Evolutionary conservation across 129 eudicot genomes (phyloP).

Genomic region (Artemisia argyi): DNA sequence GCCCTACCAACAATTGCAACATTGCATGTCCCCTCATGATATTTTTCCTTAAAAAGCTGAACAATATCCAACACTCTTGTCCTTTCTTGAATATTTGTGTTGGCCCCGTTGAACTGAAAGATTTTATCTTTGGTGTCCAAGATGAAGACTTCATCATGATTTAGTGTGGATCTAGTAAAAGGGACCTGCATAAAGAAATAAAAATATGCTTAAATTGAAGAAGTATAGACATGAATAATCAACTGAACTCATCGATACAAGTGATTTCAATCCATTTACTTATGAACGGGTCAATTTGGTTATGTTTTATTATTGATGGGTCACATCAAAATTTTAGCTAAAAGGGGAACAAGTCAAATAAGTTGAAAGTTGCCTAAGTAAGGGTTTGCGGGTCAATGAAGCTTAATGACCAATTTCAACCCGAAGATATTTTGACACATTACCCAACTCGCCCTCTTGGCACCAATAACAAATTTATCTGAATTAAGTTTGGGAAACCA

Average conservation of each 20-base stretch:
- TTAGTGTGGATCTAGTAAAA: conserved; percentile 69
- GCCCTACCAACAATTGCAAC: conserved; percentile 89
- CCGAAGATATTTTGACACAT: background rate
- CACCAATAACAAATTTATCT: conserved; percentile 5
- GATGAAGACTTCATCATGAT: conserved; percentile 90
- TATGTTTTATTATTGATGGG: conserved; percentile 1
- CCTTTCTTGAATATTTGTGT: conserved; percentile 78
- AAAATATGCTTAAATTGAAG: conserved; percentile 1
- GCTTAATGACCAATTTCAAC: background rate
- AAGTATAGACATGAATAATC: background rate
- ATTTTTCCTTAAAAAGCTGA: conserved; percentile 73
- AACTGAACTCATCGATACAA: background rate
- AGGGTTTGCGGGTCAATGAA: background rate
- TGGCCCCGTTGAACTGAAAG: conserved; percentile 78
- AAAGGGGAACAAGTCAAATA: background rate
- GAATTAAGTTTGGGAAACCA: background rate
- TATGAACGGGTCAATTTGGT: conserved; percentile 8
- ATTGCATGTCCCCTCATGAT: conserved; percentile 78
- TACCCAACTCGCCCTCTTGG: background rate
- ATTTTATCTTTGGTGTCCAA: conserved; percentile 81
- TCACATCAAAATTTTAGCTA: background rate
- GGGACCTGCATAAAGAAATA: conserved; percentile 56
- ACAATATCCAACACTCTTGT: conserved; percentile 78
- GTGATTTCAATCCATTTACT: background rate
- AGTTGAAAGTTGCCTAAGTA: too few relatives aligned